Conservation (phyloP, 2,329 filamentous ascomycete genomes). For the Arthrobotrys entomopaga region DNA sequence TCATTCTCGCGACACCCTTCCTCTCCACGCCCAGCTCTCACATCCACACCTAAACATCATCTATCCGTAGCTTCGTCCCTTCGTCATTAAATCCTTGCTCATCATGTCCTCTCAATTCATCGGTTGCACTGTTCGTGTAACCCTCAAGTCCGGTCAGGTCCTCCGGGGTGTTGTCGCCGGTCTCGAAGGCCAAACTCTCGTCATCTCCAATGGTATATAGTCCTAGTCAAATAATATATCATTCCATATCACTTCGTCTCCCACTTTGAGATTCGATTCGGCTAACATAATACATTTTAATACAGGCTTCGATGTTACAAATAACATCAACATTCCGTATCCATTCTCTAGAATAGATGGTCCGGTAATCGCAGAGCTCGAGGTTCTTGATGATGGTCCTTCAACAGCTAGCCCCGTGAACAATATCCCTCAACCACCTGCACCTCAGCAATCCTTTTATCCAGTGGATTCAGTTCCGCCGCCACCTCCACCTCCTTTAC, state of each 20-base stretch:
- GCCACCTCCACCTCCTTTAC: slow-evolving; percentile 5
- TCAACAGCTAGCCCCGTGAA: slow-evolving; percentile 32
- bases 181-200: slow-evolving; percentile 75
- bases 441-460: slow-evolving; percentile 21
- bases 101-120: slow-evolving; percentile 76
- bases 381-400: slow-evolving; percentile 63
- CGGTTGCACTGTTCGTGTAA: slow-evolving; percentile 79
- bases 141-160: slow-evolving; percentile 73
- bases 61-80: background rate
- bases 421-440: slow-evolving; percentile 38
- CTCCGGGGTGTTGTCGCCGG: slow-evolving; percentile 77
- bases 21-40: background rate
- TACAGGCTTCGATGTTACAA: slow-evolving; percentile 68
- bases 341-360: slow-evolving; percentile 69
- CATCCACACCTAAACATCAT: background rate
- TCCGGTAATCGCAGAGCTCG: slow-evolving; percentile 70
- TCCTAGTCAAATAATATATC: too few relatives aligned
- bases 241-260: slow-evolving; percentile 57
- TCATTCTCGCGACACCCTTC: background rate
- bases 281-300: slow-evolving; percentile 62
- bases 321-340: slow-evolving; percentile 67
- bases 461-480: too few relatives aligned
- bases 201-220: slow-evolving; percentile 74
- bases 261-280: background rate
- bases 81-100: background rate